Conservation (phyloP, 345 rosid species). For the Orychophragmus violaceus region DNA sequence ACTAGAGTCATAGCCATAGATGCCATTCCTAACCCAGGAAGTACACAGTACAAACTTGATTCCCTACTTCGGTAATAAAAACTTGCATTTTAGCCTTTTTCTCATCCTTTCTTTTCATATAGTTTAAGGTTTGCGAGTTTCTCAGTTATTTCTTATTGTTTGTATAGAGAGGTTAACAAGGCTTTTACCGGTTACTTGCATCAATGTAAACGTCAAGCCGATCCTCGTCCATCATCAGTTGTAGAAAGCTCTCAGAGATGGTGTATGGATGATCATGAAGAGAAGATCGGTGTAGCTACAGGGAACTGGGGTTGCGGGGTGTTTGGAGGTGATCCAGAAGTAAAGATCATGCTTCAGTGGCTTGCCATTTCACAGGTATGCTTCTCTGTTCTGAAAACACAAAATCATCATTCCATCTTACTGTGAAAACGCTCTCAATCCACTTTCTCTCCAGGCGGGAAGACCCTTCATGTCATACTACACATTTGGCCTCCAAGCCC, state of each 20-base stretch:
- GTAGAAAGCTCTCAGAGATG: neutral
- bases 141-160: neutral
- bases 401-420: neutral
- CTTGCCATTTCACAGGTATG: conserved; percentile 29
- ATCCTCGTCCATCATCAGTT: conserved; percentile 2
- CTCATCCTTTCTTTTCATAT: neutral
- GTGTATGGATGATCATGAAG: conserved; percentile 21
- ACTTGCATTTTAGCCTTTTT: no score
- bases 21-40: conserved; percentile 53
- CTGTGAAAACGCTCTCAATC: neutral
- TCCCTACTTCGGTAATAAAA: conserved; percentile 45
- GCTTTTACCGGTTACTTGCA: conserved; percentile 78
- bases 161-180: conserved; percentile 53
- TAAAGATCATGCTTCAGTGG: conserved; percentile 42
- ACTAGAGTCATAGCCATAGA: conserved; percentile 72
- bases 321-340: conserved; percentile 91
- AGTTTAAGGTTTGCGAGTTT: neutral
- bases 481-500: conserved; percentile 19
- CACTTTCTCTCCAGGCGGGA: conserved; percentile 3
- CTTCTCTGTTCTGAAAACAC: neutral
- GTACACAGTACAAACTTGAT: conserved; percentile 44
- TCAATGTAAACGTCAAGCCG: conserved; percentile 39
- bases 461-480: conserved; percentile 25
- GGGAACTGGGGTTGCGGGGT: conserved; percentile 99
- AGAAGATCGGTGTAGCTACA: conserved; percentile 51